Base-by-base conservation (phyloP, 441 rosid species). In the Jatropha multifida region DNA sequence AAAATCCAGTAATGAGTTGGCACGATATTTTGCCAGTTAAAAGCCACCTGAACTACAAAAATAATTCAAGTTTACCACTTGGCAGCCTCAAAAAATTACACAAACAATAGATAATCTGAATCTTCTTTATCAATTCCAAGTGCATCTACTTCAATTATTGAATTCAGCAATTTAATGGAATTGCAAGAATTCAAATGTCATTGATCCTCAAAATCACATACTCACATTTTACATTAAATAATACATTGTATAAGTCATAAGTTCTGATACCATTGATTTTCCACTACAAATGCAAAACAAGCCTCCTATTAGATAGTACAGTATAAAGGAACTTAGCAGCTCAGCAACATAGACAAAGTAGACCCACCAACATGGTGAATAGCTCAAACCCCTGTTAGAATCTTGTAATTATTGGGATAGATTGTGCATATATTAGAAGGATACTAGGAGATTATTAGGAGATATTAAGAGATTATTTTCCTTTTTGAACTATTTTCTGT, bases 261-360 rank as follows among this genome's bases (percentile, higher is more conserved):
- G 44, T 18, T 78, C 59, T 17, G 49, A 65, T 37, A 56, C 32
- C 26, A 48, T 58, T 49, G 64, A 69, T 74, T 69, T 5, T 54
- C 62, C 20, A 23, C 7, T 37, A 55, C 17, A 56, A 58, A 61
- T 32, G 10, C 77, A 62, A 61, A 70, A 13, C 9, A 44, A 66
- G 23, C 7, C 11, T 44, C 55, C 37, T n/a, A 46, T 46, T 20
- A 66, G 70, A 44, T 44, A 46, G 18, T 10, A 18, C 44, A 66
- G 4, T 2, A 7, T 26, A 44, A 66, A 18, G 17, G 38, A 65
- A 66, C 17, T 44, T n/a, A 66, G 9, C n/a, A 1, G 15, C 55
- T 15, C 6, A 1, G n/a, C 48, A 10, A 65, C 27, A 9, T 2
- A 9, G 46, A 65, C n/a, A 26, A 65, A 65, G 51, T 65, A 27